A percentile compares a stretch with the other conserved stretches of the same genome.
These are phyloP conservation scores for Fusarium secorum DNA, from an alignment of 2,329 filamentous ascomycete species.

Conservation along the genomic window DNA sequence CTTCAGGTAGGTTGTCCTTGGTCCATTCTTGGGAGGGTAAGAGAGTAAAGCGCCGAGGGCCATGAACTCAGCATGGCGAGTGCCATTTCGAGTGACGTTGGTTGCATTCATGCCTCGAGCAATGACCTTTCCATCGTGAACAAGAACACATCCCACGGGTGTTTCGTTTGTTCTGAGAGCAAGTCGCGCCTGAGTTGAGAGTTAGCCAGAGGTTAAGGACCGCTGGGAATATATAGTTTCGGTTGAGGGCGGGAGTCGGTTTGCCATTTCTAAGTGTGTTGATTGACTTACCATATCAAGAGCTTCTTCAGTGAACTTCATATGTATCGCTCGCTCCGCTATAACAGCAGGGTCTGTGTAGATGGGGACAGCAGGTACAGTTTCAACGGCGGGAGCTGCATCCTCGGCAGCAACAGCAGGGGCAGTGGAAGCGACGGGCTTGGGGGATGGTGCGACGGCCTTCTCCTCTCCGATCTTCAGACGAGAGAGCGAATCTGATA, in stretches of 20 bases:
- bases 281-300: conserved; percentile 76
- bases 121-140: conserved; percentile 80
- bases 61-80: conserved; percentile 94
- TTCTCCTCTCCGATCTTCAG: conserved; percentile 28
- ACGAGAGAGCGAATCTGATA: conserved; percentile 28
- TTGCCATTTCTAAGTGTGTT: not conserved
- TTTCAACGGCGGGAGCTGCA: not conserved
- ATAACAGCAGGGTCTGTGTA: conserved; percentile 43
- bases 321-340: conserved; percentile 47
- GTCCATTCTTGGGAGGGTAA: conserved; percentile 45
- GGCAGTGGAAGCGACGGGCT: not conserved
- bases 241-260: not conserved
- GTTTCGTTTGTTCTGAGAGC: conserved; percentile 90
- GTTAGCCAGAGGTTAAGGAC: not conserved
- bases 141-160: conserved; percentile 94
- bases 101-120: conserved; percentile 97
- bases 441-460: not conserved
- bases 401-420: not conserved
- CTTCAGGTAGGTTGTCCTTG: conserved; percentile 45
- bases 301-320: conserved; percentile 81
- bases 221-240: not conserved
- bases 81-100: conserved; percentile 88
- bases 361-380: not conserved
- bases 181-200: conserved; percentile 72
- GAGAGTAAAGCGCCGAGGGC: conserved; percentile 71